A percentile compares a stretch with the other conserved stretches of the same genome.
phyloP scores from a whole-genome alignment of 345 rosid species.

The Passiflora organensis region DNA sequence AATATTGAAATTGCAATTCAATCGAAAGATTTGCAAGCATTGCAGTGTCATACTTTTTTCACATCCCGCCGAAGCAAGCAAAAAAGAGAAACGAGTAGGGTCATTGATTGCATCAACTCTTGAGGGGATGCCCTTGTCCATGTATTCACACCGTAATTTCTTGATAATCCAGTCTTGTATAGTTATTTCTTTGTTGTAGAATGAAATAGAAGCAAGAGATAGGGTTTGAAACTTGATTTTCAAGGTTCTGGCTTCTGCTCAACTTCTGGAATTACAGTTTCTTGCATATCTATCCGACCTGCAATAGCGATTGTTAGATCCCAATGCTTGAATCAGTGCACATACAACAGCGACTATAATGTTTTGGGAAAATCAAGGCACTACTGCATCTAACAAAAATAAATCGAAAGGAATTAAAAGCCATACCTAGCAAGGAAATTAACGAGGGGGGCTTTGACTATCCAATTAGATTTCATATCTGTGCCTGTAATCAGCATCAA shows the following conservation, averaged over 20 bases:
- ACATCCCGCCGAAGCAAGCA: too few relatives aligned
- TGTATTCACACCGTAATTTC: too few relatives aligned
- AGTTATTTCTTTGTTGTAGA: too few relatives aligned
- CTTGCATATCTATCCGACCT: slow-evolving; percentile 77
- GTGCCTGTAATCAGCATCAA: slow-evolving; percentile 40
- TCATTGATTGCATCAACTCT: too few relatives aligned
- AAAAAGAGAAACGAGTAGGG: too few relatives aligned
- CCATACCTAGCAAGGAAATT: slow-evolving; percentile 76
- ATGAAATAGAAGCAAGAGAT: too few relatives aligned
- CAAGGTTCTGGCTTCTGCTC: slow-evolving; percentile 47
- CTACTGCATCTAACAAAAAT: neutral
- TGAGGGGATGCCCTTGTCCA: too few relatives aligned
- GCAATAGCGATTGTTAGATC: slow-evolving; percentile 15
- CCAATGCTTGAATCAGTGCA: neutral
- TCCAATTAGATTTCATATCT: slow-evolving; percentile 50
- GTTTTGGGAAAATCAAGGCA: neutral
- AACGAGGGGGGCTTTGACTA: slow-evolving; percentile 70
- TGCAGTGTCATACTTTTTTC: too few relatives aligned
- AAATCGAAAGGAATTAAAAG: neutral
- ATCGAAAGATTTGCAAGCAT: too few relatives aligned
- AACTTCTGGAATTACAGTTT: slow-evolving; percentile 39
- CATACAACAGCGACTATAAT: neutral
- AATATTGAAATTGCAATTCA: too few relatives aligned
- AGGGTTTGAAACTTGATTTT: slow-evolving; percentile 11
- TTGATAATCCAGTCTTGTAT: too few relatives aligned